Evolutionary conservation across 2,329 filamentous ascomycete species (phyloP), one percentile per base, ranked within the genome.

Genomic region (Hymenoscyphus repandus): DNA sequence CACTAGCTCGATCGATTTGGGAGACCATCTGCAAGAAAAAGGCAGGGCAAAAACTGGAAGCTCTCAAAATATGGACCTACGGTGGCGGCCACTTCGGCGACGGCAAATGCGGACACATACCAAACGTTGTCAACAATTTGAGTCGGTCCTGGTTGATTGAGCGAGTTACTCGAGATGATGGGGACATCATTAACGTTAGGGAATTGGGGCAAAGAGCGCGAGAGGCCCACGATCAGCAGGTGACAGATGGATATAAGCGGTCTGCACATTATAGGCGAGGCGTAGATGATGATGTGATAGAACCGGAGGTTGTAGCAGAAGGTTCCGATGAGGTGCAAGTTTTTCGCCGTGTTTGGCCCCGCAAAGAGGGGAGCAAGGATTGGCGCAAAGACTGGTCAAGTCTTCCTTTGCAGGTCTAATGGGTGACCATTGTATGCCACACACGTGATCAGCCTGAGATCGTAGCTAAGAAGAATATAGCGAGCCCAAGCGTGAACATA

Each of bases 341-440:
- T 27, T 41, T 53, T 41, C 51, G 47, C 38, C 31, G 46, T 50
- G 34, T 53, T 15, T 53, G 51, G 51, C 47, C 51, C 31, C 20
- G 36, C 4, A 50, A 40, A 38, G 13, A 53, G 44, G 51, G 42
- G n/a, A n/a, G n/a, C 32, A 50, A 46, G 47, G 51, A 50, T 53
- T 53, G 47, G 51, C 42, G 47, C 32, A 37, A 50, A 32, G 51
- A 53, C 34, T 53, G 51, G 51, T 46, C 42, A 36, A 53, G 51
- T 33, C 47, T 50, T 46, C 40, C 45, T 48, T 17, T 48, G 22
- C 22, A 48, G n/a, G 37, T 30, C 30, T 48, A 30, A 41, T 33
- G 42, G 17, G n/a, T n/a, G n/a, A n/a, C n/a, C n/a, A n/a, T n/a
- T n/a, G n/a, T n/a, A n/a, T n/a, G n/a, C n/a, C n/a, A n/a, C n/a